Evolutionary conservation across 805 yeast species (phyloP).

Genomic region (Cyberlindnera misumaiensis): DNA sequence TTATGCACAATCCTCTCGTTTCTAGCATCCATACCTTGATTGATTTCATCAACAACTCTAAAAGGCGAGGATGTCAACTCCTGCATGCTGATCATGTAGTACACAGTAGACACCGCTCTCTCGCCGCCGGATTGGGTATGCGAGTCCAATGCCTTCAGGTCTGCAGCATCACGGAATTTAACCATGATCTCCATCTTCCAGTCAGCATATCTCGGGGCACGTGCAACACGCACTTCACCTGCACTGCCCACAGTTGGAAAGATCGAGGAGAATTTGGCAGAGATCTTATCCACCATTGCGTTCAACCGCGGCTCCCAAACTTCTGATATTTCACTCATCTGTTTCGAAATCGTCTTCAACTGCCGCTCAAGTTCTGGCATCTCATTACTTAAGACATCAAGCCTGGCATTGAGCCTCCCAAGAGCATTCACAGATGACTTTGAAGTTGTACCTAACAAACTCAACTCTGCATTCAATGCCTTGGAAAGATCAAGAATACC

Average conservation of each 20-base stretch:
- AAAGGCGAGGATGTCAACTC: conserved; percentile 85
- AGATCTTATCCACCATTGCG: conserved; percentile 45
- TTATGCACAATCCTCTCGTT: conserved; percentile 85
- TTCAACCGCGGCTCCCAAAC: conserved; percentile 62
- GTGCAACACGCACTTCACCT: conserved; percentile 65
- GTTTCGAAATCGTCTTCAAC: conserved; percentile 16
- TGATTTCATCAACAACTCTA: conserved; percentile 94
- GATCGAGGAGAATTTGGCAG: conserved; percentile 56
- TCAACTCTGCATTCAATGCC: conserved; percentile 40
- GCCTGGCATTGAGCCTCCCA: conserved; percentile 22
- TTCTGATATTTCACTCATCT: conserved; percentile 33
- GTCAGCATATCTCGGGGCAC: conserved; percentile 48
- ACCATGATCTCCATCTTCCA: conserved; percentile 87
- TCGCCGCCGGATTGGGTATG: conserved; percentile 97
- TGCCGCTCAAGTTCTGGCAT: conserved; percentile 18
- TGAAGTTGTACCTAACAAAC: conserved; percentile 29
- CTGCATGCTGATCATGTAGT: conserved; percentile 86
- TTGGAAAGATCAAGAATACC: conserved; percentile 34
- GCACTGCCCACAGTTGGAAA: conserved; percentile 77
- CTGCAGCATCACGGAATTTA: conserved; percentile 73
- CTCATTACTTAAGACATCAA: conserved; percentile 17
- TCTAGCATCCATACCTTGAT: conserved; percentile 96
- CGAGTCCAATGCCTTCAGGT: conserved; percentile 66
- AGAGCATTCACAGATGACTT: conserved; percentile 31
- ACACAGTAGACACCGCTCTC: conserved; percentile 88